Conservation (phyloP, 129 eudicot species). For the Arctium lappa region DNA sequence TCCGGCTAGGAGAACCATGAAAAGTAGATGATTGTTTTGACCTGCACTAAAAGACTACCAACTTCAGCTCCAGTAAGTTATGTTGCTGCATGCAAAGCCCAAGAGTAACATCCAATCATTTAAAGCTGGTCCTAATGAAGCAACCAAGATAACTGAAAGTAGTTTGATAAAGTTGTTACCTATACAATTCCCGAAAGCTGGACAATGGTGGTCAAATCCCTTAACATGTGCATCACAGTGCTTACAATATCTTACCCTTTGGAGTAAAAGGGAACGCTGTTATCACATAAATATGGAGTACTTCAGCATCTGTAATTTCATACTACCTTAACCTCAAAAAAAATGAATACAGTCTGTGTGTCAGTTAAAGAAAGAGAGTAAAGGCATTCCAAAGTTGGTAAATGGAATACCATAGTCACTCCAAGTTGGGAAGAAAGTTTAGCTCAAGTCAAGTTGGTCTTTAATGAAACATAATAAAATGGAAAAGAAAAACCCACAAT, state of each 20-base stretch:
- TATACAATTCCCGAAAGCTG: constrained; percentile 84
- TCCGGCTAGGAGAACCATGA: constrained; percentile 49
- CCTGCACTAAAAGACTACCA: constrained; percentile 46
- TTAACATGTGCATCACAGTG: constrained; percentile 54
- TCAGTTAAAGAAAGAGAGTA: neutral
- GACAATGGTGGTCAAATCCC: constrained; percentile 90
- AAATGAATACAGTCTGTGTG: neutral
- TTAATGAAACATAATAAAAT: neutral
- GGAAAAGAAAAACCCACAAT: neutral
- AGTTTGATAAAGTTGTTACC: constrained; percentile 36
- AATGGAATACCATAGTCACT: neutral
- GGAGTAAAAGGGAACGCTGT: constrained; percentile 39
- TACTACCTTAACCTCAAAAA: neutral
- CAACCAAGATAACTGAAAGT: neutral
- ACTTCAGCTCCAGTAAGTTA: constrained; percentile 8
- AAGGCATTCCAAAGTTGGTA: neutral
- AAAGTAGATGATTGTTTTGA: constrained; percentile 51
- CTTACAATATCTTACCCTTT: constrained; percentile 64
- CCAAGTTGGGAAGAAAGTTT: neutral
- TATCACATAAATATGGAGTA: neutral
- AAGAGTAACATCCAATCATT: neutral
- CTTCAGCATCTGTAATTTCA: neutral
- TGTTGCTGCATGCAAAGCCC: neutral
- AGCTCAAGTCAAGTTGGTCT: neutral
- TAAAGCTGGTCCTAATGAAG: neutral